Evolutionary conservation across 805 yeast species (phyloP), one percentile per base, ranked within the genome.

Genomic region (Saccharomycopsis fermentans): DNA sequence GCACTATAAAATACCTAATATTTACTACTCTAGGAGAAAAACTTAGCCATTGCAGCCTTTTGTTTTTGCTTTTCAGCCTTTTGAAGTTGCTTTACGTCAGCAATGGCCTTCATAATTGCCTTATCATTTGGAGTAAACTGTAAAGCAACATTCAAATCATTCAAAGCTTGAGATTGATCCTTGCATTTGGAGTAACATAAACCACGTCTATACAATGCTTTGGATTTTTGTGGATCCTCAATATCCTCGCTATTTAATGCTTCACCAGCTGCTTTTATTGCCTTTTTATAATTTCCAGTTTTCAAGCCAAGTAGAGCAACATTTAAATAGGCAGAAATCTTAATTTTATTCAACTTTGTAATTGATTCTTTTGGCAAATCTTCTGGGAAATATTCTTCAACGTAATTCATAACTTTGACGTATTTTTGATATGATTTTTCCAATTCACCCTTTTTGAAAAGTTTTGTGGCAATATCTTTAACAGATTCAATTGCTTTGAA

Each of bases 141-240:
- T 27, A 81, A 71, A 0, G 97, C 97, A 61, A 76, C 74, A 63
- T 82, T 80, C 59, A 90, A 78, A 61, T 84, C 86, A 12, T 69
- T 71, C 55, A 85, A 73, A 0, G 96, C 96, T 59, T 75, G 79
- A 34, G 85, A 92, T 57, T 82, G 84, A 67, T 87, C 84, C 67
- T 85, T 85, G 24, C 77, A 73, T 8, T 79, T 71, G 60, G 81
- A 71, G 66, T 82, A 78, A 1, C 94, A 96, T 67, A 79, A 74
- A 39, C 95, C 97, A 70, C 92, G 83, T 70, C 98, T 84, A 75
- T 84, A 91, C 51, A 81, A 73, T 0, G 97, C 97, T 74, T 91
- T 91, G 17, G 96, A 89, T 69, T 79, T 80, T 24, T 90, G 82
- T 62, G 83, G 80, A 47, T 80, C 86, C 58, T 81, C 87, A 4